phyloP scores from a whole-genome alignment of 2,329 filamentous ascomycete species.

The Ilyonectria sp. region DNA sequence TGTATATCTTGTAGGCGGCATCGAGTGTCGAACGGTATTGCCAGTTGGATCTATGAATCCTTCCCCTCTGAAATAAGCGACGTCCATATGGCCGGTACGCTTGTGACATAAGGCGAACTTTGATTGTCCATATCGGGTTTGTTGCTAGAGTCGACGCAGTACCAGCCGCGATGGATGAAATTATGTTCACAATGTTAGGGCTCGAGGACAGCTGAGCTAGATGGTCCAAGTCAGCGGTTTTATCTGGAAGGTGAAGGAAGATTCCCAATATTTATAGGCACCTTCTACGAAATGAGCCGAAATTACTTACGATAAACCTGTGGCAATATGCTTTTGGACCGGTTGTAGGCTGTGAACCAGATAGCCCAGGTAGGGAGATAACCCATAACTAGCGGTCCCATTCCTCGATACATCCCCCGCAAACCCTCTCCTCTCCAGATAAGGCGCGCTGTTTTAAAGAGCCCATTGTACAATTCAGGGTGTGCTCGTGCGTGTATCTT shows the following conservation, averaged over 20 bases:
- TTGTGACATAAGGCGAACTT: slow-evolving; percentile 98
- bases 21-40: slow-evolving; percentile 91
- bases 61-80: background rate
- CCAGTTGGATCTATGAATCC: slow-evolving; percentile 69
- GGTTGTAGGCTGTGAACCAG: slow-evolving; percentile 96
- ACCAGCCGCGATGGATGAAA: slow-evolving; percentile 90
- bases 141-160: slow-evolving; percentile 89
- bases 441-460: slow-evolving; percentile 85
- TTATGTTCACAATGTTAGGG: slow-evolving; percentile 72
- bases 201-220: slow-evolving; percentile 64
- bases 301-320: slow-evolving; percentile 70
- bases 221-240: slow-evolving; percentile 51
- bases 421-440: slow-evolving; percentile 92
- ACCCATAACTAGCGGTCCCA: slow-evolving; percentile 93
- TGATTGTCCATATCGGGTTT: slow-evolving; percentile 99
- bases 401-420: slow-evolving; percentile 89
- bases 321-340: slow-evolving; percentile 81
- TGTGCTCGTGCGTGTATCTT: slow-evolving; percentile 58
- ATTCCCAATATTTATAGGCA: background rate
- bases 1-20: slow-evolving; percentile 95
- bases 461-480: slow-evolving; percentile 81
- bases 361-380: slow-evolving; percentile 98
- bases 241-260: background rate
- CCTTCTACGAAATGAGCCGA: background rate
- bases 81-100: slow-evolving; percentile 63